These are phyloP conservation scores for Sugiyamaella neomexicana DNA, from an alignment of 1,139 yeast genomes.

Conservation along the genomic window DNA sequence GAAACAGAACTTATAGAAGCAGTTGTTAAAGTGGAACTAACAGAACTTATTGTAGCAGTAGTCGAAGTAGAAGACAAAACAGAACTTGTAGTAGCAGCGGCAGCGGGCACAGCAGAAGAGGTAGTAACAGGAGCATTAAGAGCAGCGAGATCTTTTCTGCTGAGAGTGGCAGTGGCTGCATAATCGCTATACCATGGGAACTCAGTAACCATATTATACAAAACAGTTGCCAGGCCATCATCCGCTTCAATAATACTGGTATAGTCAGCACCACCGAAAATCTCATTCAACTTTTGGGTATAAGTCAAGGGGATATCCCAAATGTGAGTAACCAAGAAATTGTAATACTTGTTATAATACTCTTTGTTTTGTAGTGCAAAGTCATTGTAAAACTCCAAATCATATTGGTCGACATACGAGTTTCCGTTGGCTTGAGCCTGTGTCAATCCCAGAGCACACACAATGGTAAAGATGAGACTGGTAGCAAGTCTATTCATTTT, in stretches of 20 bases:
- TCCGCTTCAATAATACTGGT: slow-evolving; percentile 19
- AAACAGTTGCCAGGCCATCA: slow-evolving; percentile 23
- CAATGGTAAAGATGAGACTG: background rate
- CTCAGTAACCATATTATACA: slow-evolving; percentile 24
- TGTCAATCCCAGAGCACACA: background rate
- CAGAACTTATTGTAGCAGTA: background rate
- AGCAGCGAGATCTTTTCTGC: slow-evolving; percentile 6
- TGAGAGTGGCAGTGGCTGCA: slow-evolving; percentile 20
- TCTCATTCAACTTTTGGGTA: slow-evolving; percentile 22
- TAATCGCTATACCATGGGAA: slow-evolving; percentile 25
- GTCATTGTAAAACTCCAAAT: slow-evolving; percentile 19
- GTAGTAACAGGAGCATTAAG: slow-evolving; percentile 8
- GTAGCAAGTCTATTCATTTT: slow-evolving; percentile 8
- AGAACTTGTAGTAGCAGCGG: background rate
- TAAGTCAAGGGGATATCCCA: slow-evolving; percentile 22
- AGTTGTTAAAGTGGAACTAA: slow-evolving; percentile 3
- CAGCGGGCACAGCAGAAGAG: background rate
- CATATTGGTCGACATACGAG: slow-evolving; percentile 13
- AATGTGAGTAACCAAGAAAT: slow-evolving; percentile 22
- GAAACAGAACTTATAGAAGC: background rate
- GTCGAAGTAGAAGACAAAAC: background rate
- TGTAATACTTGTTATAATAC: slow-evolving; percentile 20
- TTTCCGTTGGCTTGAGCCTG: slow-evolving; percentile 3
- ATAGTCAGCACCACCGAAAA: slow-evolving; percentile 24
- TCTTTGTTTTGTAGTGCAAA: slow-evolving; percentile 9